Evolutionary conservation across 768 basidiomycete genomes (phyloP).

Genomic region (Mycena belliarum): DNA sequence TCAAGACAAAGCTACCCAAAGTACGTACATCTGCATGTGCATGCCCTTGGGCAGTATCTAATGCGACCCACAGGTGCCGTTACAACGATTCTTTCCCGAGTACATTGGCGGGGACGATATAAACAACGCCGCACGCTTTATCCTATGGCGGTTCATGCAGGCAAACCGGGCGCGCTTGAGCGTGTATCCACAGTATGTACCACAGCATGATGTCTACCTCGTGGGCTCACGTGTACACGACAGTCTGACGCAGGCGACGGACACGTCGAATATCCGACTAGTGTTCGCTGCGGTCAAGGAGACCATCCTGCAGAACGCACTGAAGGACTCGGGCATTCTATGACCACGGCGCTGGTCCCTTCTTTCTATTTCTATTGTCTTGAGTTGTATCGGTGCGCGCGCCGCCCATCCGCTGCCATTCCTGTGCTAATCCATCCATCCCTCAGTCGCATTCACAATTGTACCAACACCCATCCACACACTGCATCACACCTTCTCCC

Average conservation of each 20-base stretch:
- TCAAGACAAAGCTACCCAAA: conserved; percentile 82
- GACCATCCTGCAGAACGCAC: conserved; percentile 88
- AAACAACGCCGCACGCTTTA: conserved; percentile 76
- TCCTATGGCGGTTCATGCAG: conserved; percentile 78
- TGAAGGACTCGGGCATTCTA: conserved; percentile 85
- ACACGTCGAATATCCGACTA: conserved; percentile 78
- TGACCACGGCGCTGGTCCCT: conserved; percentile 22
- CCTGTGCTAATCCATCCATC: background rate
- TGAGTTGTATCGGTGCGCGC: conserved; percentile 13
- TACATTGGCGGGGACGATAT: conserved; percentile 60
- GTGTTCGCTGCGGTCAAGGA: conserved; percentile 91
- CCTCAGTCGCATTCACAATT: conserved; percentile 7
- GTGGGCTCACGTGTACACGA: background rate
- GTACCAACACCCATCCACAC: conserved; percentile 19
- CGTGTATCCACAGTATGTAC: conserved; percentile 58
- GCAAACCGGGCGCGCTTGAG: conserved; percentile 54
- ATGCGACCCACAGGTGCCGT: conserved; percentile 31
- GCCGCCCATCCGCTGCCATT: background rate
- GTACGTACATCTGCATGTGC: conserved; percentile 23
- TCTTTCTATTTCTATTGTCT: conserved; percentile 10
- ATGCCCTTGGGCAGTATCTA: background rate
- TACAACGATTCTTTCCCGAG: conserved; percentile 49
- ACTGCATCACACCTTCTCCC: conserved; percentile 6
- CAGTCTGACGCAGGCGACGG: conserved; percentile 86
- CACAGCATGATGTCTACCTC: background rate